Conservation (phyloP, 192 early-diverging fungal species). For the Pecoramyces ruminantium region DNA sequence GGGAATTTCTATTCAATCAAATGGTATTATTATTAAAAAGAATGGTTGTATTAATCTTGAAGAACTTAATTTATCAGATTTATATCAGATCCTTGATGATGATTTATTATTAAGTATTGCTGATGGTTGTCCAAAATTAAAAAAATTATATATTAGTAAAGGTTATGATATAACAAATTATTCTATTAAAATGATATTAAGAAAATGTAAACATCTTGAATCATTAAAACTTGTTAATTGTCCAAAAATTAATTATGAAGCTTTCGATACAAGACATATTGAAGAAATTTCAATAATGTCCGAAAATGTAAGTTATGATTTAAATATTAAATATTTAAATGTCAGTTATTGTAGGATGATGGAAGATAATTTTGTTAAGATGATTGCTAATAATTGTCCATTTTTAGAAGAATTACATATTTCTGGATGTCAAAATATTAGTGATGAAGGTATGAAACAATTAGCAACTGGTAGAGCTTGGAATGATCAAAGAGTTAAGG, state of each 20-base stretch:
- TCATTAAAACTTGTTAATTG: not conserved
- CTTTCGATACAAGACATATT: not conserved
- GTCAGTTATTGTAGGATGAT: not conserved
- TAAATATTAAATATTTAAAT: not conserved
- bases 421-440: not conserved
- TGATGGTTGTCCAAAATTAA: not conserved
- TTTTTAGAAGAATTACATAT: not conserved
- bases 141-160: not conserved
- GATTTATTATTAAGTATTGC: not conserved
- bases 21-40: not conserved
- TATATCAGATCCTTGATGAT: not conserved
- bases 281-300: not conserved
- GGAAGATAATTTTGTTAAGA: not conserved
- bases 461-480: not conserved
- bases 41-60: not conserved
- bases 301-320: not conserved
- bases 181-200: not conserved
- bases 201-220: not conserved
- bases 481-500: not conserved
- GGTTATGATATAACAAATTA: not conserved
- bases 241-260: not conserved
- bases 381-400: not conserved
- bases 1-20: not conserved
- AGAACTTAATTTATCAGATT: not conserved
- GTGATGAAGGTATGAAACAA: not conserved